Evolutionary conservation across 805 yeast species (phyloP), one percentile per base, ranked within the genome.

Genomic region (Hermanozyma aechmeae): DNA sequence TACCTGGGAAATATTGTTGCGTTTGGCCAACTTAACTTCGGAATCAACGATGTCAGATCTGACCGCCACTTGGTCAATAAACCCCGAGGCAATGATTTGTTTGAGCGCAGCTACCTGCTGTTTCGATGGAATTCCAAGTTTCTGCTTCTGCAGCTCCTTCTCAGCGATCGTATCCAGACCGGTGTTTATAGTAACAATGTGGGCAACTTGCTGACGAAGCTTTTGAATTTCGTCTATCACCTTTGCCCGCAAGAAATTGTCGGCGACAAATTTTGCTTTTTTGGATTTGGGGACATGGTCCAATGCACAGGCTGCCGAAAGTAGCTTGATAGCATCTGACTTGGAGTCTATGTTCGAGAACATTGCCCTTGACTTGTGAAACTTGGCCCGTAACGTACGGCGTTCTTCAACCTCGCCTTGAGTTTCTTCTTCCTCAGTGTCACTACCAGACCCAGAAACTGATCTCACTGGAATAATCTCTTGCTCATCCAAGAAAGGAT

Each of bases 51-150:
- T 42, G 46, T 87, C 96, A 1, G 84, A 87, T 37, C 97, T 66
- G 11, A 84, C 71, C 2, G 94, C 94, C 14, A 89, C 70, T 48
- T 83, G 94, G 51, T 92, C 99, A 23, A 92, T 67, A 45, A 82
- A 92, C 0, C 97, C 98, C 0, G 96, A 79, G 5, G 95, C 73
- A 3, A 89, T 65, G 76, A 92, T 87, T 55, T 92, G 99, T 46
- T 85, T 87, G 37, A 92, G 54, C 1, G 92, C 80, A 30, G 74
- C 69, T 4, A 85, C 49, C 56, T 92, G 98, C 5, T 56, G 48
- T 21, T 72, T 70, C 6, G 68, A 56, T 1, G 96, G 96, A 5
- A 80, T 71, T 0, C 64, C 71, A n/a, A 82, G 55, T 46, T 65
- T 73, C 41, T 74, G 39, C 8, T 53, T 50, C 10, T 53, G 50